A percentile compares a stretch with the other conserved stretches of the same genome.
Conservation (phyloP, 1,284 basidiomycete genomes). For the Mycosarcoma mackinlayi region DNA sequence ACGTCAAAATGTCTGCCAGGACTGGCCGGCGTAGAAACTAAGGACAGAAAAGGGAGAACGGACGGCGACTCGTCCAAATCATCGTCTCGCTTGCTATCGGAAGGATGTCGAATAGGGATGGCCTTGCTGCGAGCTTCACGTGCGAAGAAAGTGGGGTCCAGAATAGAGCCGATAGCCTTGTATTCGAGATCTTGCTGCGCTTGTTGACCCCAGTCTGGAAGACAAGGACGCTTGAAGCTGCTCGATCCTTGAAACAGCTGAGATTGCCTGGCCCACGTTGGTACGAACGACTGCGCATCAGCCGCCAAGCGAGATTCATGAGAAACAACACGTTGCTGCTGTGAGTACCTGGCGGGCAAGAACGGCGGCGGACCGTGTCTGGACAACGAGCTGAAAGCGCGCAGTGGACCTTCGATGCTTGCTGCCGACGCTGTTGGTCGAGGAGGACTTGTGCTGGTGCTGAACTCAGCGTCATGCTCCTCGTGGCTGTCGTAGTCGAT, state of each 20-base stretch:
- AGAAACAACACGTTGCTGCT: slow-evolving; percentile 32
- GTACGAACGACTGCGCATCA: slow-evolving; percentile 54
- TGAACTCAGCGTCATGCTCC: slow-evolving; percentile 15
- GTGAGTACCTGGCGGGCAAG: slow-evolving; percentile 24
- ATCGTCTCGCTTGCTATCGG: slow-evolving; percentile 15
- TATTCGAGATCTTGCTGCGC: neutral
- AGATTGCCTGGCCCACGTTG: slow-evolving; percentile 40
- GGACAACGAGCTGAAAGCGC: slow-evolving; percentile 38
- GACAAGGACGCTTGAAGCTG: slow-evolving; percentile 37
- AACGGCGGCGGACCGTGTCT: slow-evolving; percentile 47
- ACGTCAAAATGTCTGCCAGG: neutral
- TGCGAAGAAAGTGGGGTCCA: slow-evolving; percentile 31
- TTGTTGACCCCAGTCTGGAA: slow-evolving; percentile 46
- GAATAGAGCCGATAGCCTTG: slow-evolving; percentile 13
- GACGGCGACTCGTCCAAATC: neutral
- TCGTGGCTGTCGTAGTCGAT: slow-evolving; percentile 39
- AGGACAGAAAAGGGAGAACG: neutral
- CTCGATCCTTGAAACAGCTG: slow-evolving; percentile 11
- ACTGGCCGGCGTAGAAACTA: neutral
- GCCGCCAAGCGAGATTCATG: slow-evolving; percentile 42
- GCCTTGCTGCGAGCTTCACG: slow-evolving; percentile 44
- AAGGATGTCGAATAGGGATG: slow-evolving; percentile 51
- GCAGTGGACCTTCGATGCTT: slow-evolving; percentile 56
- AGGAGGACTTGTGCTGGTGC: slow-evolving; percentile 33
- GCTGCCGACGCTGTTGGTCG: slow-evolving; percentile 50